Base-by-base conservation (phyloP, 768 basidiomycete genomes). In the Chalciporus pseudorubinellus region DNA sequence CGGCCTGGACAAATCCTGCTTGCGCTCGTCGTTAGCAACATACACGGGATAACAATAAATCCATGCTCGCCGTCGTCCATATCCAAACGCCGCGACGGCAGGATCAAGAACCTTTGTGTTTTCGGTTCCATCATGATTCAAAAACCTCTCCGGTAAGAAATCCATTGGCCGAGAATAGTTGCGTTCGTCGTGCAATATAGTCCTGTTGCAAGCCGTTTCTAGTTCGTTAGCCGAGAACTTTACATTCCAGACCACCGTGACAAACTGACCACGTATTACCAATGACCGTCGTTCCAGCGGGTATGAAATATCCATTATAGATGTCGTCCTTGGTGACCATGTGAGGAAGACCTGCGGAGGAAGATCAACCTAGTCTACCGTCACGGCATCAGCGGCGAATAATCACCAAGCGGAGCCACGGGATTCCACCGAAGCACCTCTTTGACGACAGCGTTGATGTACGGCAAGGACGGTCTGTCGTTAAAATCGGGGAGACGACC, bases 211-310 rank as follows among this genome's bases (percentile, higher is more conserved):
- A 2, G 12, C 38, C 6, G 28, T 28, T 40, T 26, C 63, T 10
- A 63, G 46, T n/a, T 48, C 50, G 39, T 22, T 34, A 18, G 13
- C 4, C 16, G 6, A 10, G 28, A 44, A 19, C 18, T 40, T 45
- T 20, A 11, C 29, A 31, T 4, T 24, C 18, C 22, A 34, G 12
- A 51, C 1, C 8, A n/a, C 2, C n/a, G n/a, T n/a, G n/a, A n/a
- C n/a, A n/a, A 29, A 29, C 61, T 54, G 14, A 76, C 83, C 83
- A 85, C 18, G 80, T 75, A 56, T 83, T 85, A 1, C 81, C 82
- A 24, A 82, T 76, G 16, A 85, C 75, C 9, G 75, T 77, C 1
- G 83, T 72, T 13, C 67, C 67, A 4, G 63, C 67, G n/a, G 67
- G 67, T 36, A 69, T 69, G 48, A 67, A 65, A 46, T 66, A 69